A percentile compares a stretch with the other conserved stretches of the same genome.
phyloP scores from a whole-genome alignment of 805 yeast genomes.

The Ogataea trehalophila region DNA sequence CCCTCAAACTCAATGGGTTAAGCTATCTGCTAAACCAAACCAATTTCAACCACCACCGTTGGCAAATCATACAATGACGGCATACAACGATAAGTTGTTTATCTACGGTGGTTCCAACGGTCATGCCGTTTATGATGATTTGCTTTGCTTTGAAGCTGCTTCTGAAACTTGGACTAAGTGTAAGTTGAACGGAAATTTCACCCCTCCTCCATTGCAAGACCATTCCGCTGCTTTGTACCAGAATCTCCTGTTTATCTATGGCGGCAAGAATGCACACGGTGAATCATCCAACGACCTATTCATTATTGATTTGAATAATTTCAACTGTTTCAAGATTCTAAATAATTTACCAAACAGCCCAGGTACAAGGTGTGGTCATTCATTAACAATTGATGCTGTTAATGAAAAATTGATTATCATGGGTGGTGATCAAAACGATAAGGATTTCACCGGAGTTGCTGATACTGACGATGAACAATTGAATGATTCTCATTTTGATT shows the following conservation, averaged over 20 bases:
- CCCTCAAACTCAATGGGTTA: slow-evolving; percentile 81
- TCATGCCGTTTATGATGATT: slow-evolving; percentile 61
- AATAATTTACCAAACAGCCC: slow-evolving; percentile 50
- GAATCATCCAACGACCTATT: slow-evolving; percentile 59
- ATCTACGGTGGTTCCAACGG: slow-evolving; percentile 87
- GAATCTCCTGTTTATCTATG: slow-evolving; percentile 77
- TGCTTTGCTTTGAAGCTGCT: slow-evolving; percentile 76
- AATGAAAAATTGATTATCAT: slow-evolving; percentile 70
- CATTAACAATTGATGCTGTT: slow-evolving; percentile 65
- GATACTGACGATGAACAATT: slow-evolving; percentile 18
- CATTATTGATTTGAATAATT: slow-evolving; percentile 69
- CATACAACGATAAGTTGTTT: slow-evolving; percentile 73
- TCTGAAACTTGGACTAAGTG: slow-evolving; percentile 66
- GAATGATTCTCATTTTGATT: slow-evolving; percentile 28
- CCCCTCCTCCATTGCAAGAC: slow-evolving; percentile 85
- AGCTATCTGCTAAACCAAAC: slow-evolving; percentile 44
- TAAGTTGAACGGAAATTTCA: slow-evolving; percentile 54
- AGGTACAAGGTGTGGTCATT: slow-evolving; percentile 87
- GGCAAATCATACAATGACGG: slow-evolving; percentile 85
- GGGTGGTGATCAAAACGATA: slow-evolving; percentile 88
- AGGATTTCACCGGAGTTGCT: slow-evolving; percentile 31
- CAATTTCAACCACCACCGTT: slow-evolving; percentile 64
- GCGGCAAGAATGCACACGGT: slow-evolving; percentile 81
- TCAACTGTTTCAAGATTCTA: slow-evolving; percentile 58
- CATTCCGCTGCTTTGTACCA: slow-evolving; percentile 81